Base-by-base conservation (phyloP, 306 rosid genomes). In the Cicer pinnatifidum region DNA sequence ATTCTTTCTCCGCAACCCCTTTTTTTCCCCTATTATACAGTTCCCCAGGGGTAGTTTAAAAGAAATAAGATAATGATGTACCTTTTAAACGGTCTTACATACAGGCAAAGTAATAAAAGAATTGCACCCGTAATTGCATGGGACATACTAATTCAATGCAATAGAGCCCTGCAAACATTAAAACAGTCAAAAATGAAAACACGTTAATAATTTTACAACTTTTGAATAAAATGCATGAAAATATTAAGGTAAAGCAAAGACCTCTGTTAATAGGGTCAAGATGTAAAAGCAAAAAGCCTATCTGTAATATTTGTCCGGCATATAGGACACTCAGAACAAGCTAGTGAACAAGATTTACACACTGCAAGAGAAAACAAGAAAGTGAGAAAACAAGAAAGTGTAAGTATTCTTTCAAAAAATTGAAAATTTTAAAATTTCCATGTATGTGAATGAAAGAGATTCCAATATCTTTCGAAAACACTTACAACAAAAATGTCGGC, bases 401-500 rank as follows among this genome's bases (percentile, higher is more conserved):
- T 70, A 7, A 78, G 76, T 69, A 47, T 61, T 48, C 45, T 13
- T 48, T 47, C 51, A 67, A 67, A 67, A n/a, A 43, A 7, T 13
- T 20, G 71, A 41, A 64, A 47, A 63, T 3, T 28, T 28, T 28
- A 72, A 58, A 79, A 76, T 45, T 6, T 57, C 41, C 54, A 38
- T 16, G 9, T 62, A 19, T 7, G 2, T 51, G 41, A 50, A 50
- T 16, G 8, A 9, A 76, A 63, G 38, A 61, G 66, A 28, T 51
- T 64, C 15, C 23, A 45, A 50, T n/a, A 15, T 44, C 16, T 52
- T 67, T 8, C 3, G 50, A 75, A 15, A 54, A 62, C 64, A 80
- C 98, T 89, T 87, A 94, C 98, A 82, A 81, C 97, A 91, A 90
- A 94, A 94, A 85, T 94, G 98, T 39, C 98, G 90, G 83, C 98